phyloP scores from a whole-genome alignment of 176 grass and related monocot genomes.

The Coix lacrymajobi region DNA sequence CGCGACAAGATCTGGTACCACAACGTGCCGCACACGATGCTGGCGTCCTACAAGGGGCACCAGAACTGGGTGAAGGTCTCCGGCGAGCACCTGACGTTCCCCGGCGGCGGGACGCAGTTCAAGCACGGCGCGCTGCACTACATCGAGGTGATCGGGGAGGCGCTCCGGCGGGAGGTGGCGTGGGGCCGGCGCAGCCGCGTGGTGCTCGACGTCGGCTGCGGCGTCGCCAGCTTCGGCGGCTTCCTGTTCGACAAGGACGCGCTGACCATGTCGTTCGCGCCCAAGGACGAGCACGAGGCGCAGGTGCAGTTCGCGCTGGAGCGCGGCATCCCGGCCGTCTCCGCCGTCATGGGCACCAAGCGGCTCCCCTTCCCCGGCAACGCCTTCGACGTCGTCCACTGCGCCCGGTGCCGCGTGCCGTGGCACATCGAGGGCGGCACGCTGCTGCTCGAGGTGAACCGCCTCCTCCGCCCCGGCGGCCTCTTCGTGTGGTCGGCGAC shows the following conservation, averaged over 20 bases:
- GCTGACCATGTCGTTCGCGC: conserved; percentile 88
- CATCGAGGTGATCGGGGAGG: conserved; percentile 64
- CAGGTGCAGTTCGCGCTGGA: conserved; percentile 93
- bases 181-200: conserved; percentile 77
- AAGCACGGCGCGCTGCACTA: conserved; percentile 63
- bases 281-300: conserved; percentile 96
- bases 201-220: conserved; percentile 86
- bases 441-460: conserved; percentile 76
- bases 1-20: conserved; percentile 88
- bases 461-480: conserved; percentile 71
- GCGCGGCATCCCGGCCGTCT: conserved; percentile 76
- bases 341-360: conserved; percentile 82
- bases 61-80: conserved; percentile 90
- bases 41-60: conserved; percentile 66
- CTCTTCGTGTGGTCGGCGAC: conserved; percentile 94
- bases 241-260: conserved; percentile 65
- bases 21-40: conserved; percentile 72
- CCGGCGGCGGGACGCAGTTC: conserved; percentile 80
- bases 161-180: conserved; percentile 43
- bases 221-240: conserved; percentile 90
- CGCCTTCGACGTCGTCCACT: conserved; percentile 70
- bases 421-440: conserved; percentile 82
- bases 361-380: conserved; percentile 70
- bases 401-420: conserved; percentile 79
- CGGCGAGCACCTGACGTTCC: conserved; percentile 76